Percentiles rank a stretch among this genome's conserved stretches.
Evolutionary conservation across 2,329 filamentous ascomycete species (phyloP).

Genomic region (Sporothrix mexicana): DNA sequence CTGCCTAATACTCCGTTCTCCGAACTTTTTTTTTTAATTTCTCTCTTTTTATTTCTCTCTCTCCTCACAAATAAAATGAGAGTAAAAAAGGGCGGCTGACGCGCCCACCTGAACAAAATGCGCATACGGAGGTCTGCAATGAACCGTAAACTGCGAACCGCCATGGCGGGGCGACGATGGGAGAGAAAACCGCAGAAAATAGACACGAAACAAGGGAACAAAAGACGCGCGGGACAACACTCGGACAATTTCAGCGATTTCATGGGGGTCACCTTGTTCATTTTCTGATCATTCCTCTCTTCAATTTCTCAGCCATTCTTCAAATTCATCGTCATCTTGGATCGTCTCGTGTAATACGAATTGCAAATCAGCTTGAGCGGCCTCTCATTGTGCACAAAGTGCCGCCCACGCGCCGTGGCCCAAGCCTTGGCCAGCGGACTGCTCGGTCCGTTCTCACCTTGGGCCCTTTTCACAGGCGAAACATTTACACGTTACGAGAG

Average conservation of each 20-base stretch:
- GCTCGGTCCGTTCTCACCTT: background rate
- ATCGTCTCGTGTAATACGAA: background rate
- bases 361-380: conserved; percentile 22
- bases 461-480: background rate
- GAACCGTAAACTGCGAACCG: conserved; percentile 2
- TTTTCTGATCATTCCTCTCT: background rate
- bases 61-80: background rate
- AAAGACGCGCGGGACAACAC: conserved; percentile 22
- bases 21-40: too few species aligned
- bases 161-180: conserved; percentile 13
- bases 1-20: too few species aligned
- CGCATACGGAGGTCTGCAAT: too few species aligned
- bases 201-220: background rate
- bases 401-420: background rate
- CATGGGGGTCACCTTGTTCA: conserved; percentile 12
- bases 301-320: background rate
- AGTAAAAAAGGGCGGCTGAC: background rate
- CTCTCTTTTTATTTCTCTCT: too few species aligned
- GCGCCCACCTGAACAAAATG: conserved; percentile 2
- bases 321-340: background rate
- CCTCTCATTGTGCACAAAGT: background rate
- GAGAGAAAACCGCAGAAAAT: background rate
- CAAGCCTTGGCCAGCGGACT: conserved; percentile 2
- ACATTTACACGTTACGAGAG: background rate
- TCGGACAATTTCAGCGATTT: conserved; percentile 3